Evolutionary conservation across 768 basidiomycete species (phyloP), one percentile per base, ranked within the genome.

Genomic region (Leccinum obscurum): DNA sequence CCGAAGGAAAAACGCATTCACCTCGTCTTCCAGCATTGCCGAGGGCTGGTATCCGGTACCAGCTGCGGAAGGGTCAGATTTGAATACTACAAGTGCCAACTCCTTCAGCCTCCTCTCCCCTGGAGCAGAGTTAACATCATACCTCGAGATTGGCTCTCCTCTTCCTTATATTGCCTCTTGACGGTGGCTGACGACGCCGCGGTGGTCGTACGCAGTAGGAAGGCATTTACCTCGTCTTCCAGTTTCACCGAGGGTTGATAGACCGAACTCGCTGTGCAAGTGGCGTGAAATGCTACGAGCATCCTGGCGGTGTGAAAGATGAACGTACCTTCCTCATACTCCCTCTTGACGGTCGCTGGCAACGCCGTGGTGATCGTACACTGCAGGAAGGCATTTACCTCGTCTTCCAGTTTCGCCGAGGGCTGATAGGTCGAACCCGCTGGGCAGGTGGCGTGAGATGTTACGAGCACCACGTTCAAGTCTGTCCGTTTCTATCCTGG

Each of bases 321-420:
- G 1, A 34, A 34, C 34, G 34, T 34, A 34, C 34, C 14, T 37
- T 37, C 37, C 5, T 37, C 15, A 37, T 37, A 37, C 15, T 46
- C 44, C n/a, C 11, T 46, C 44, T 46, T 46, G 44, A 46, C 44
- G 11, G 7, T 22, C 15, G 20, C 3, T 22, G 46, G 46, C n/a
- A 4, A 13, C 22, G 4, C 10, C 10, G 39, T 4, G 22, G 28
- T 13, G 6, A 11, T 11, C 14, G 20, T 22, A 4, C 37, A 28
- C 8, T 17, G 44, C 37, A 61, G 56, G 6, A 63, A 37, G 15
- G 15, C 24, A 7, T 61, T 50, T 22, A 68, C 32, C 6, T 52
- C 55, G 2, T 49, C 53, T 26, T 54, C 56, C 9, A 64, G 62
- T 26, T 52, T 54, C 11, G 35, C 15, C 0, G 68, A 61, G 9